Percentiles rank a stretch among this genome's conserved stretches.
phyloP scores from a whole-genome alignment of 2,329 filamentous ascomycete genomes.

The Aspergillus sp. region DNA sequence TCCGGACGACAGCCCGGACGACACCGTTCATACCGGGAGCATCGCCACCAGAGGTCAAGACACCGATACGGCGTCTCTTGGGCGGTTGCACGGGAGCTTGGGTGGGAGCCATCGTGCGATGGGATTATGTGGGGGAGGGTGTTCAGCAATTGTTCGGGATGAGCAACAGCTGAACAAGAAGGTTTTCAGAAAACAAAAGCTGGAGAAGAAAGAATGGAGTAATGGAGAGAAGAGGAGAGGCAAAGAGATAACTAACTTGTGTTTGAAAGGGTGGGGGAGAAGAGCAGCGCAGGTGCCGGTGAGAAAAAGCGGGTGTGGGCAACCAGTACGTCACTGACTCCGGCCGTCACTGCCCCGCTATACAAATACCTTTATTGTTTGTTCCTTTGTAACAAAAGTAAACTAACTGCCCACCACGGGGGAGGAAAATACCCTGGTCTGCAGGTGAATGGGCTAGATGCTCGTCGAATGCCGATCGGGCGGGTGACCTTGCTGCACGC shows the following conservation, averaged over 20 bases:
- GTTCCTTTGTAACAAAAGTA: too few species aligned
- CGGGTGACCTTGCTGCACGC: neutral
- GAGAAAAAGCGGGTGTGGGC: conserved; percentile 38
- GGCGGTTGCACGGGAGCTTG: conserved; percentile 22
- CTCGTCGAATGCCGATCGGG: neutral
- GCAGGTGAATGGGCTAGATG: neutral
- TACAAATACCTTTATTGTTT: neutral
- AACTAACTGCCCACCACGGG: neutral
- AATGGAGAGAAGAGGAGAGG: neutral
- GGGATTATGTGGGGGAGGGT: neutral
- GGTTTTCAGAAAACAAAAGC: conserved; percentile 11
- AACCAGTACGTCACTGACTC: conserved; percentile 25
- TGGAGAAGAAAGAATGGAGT: neutral
- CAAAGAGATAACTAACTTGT: conserved; percentile 14
- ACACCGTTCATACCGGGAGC: conserved; percentile 93
- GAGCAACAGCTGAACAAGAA: conserved; percentile 12
- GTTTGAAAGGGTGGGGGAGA: conserved; percentile 18
- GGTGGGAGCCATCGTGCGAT: conserved; percentile 22
- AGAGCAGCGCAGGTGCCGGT: conserved; percentile 32
- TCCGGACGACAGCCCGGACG: conserved; percentile 86
- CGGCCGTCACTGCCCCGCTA: neutral
- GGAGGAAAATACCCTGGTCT: too few species aligned
- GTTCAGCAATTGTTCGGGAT: conserved; percentile 3
- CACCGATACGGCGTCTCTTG: conserved; percentile 70
- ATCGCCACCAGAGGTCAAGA: conserved; percentile 95